Base-by-base conservation (phyloP, 148 eudicot genomes). In the Camellia japonica region DNA sequence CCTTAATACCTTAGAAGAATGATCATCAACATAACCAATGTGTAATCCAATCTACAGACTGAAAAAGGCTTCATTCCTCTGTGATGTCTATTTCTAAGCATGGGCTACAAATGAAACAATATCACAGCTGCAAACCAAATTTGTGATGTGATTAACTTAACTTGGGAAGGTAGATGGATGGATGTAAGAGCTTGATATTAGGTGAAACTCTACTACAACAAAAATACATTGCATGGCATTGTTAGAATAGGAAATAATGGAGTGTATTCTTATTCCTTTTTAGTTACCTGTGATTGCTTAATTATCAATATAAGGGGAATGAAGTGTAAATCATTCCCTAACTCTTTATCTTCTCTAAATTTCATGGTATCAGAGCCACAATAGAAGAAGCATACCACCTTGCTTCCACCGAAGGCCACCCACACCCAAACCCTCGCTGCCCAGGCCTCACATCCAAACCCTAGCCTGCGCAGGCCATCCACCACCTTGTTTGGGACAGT, bases 101-200 rank as follows among this genome's bases (percentile, higher is more conserved):
- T 64, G 44, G 20, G 8, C 43, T 20, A 47, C 42, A 76, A 44
- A 61, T 62, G 58, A 46, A n/a, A 18, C 4, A 46, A n/a, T 19
- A 60, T 47, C 79, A 30, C 49, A 23, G 30, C 79, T 46, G 59
- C 79, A n/a, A 47, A 76, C 69, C 54, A 44, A 41, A 71, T 47
- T 15, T 43, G 16, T 44, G n/a, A n/a, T n/a, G n/a, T n/a, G 47
- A 11, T 64, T n/a, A 19, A 19, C 4, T 64, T 4, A 9, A 2
- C 52, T 60, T 59, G 67, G 13, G 7, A 75, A 30, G 19, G 16
- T 49, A 6, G 10, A 44, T 44, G 62, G 42, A 11, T 11, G 16
- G 18, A 68, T 13, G n/a, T 20, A 30, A 60, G 59, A 20, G 23
- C 64, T 16, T 73, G 69, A 46, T 13, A 7, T 10, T 43, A 79